Evolutionary conservation across 2,329 filamentous ascomycete species (phyloP), one percentile per base, ranked within the genome.

Genomic region (Cryphonectria parasitica): DNA sequence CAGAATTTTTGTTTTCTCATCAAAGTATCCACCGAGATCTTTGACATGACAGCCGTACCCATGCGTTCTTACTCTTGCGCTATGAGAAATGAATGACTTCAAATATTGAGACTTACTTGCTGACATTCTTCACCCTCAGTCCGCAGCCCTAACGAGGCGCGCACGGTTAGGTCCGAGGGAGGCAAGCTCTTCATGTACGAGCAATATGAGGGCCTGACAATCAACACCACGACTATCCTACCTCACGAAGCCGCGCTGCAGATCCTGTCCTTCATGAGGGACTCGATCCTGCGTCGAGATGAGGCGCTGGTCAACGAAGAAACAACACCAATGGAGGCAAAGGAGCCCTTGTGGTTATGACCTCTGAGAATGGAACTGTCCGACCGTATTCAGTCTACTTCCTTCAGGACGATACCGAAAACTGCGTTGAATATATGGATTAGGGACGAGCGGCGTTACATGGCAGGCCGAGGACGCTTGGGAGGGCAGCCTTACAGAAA

Each of bases 231-330:
- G n/a, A 64, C 64, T 13, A 74, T 71, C 70, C 60, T 62, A 4
- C 70, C 71, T 22, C 75, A 75, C 56, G 75, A 76, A 56, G 75
- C 75, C 43, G 77, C 77, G 22, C 69, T 79, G 65, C 71, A 75
- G 69, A 77, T 79, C 36, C 67, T 79, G 19, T 74, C 74, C 25
- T 76, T 77, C 49, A 72, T 77, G 41, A 75, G 73, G 34, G 71
- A 71, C 13, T 31, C 75, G 41, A 73, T 76, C 34, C 72, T 43
- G 17, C 75, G 73, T 58, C 69, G 70, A 22, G 74, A 73, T 49
- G 70, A 71, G 11, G 72, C 74, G 63, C 67, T 68, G 31, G 70
- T 69, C 60, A 71, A 68, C 41, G 52, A 69, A 45, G 74, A 70
- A 19, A 72, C 71, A 3, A 71, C 73, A 8, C 73, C 73, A 1